Conservation (phyloP, 2,329 filamentous ascomycete genomes). For the Eutypella sp. region DNA sequence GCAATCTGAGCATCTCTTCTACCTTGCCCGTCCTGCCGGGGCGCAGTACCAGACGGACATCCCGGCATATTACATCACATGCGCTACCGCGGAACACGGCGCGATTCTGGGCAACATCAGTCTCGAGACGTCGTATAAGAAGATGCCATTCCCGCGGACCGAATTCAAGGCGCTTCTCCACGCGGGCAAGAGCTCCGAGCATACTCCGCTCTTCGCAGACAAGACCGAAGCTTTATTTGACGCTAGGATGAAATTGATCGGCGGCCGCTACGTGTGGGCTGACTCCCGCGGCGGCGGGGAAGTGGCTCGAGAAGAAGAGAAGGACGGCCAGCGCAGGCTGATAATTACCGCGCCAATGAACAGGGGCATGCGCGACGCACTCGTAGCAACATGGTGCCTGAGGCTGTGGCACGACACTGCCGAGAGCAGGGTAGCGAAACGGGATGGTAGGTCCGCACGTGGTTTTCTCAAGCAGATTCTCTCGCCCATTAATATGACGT, state of each 20-base stretch:
- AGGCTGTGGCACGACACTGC: constrained; percentile 12
- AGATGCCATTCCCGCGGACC: constrained; percentile 2
- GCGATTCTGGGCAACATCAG: constrained; percentile 6
- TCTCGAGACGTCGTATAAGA: constrained; percentile 7
- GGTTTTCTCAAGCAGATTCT: too few relatives aligned
- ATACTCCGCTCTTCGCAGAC: constrained; percentile 3
- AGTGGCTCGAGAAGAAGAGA: constrained; percentile 6
- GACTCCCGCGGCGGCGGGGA: constrained; percentile 2
- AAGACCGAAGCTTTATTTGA: constrained; percentile 3
- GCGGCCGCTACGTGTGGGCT: constrained; percentile 5
- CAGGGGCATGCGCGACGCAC: constrained; percentile 5
- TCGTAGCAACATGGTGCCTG: constrained; percentile 9
- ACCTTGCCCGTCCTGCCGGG: constrained; percentile 6
- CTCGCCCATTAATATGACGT: neutral
- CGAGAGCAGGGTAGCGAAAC: constrained; percentile 8
- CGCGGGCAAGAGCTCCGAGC: neutral
- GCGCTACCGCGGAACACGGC: constrained; percentile 3
- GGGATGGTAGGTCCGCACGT: constrained; percentile 3
- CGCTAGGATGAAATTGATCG: constrained; percentile 6
- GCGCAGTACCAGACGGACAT: constrained; percentile 1
- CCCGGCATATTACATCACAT: constrained; percentile 10
- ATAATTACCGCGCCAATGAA: constrained; percentile 3
- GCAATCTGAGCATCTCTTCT: constrained; percentile 4
- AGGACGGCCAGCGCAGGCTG: neutral
- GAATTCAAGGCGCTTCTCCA: constrained; percentile 5